Conservation (phyloP, 1,139 yeast species). For the Keqinozyma sinolaborantium region DNA sequence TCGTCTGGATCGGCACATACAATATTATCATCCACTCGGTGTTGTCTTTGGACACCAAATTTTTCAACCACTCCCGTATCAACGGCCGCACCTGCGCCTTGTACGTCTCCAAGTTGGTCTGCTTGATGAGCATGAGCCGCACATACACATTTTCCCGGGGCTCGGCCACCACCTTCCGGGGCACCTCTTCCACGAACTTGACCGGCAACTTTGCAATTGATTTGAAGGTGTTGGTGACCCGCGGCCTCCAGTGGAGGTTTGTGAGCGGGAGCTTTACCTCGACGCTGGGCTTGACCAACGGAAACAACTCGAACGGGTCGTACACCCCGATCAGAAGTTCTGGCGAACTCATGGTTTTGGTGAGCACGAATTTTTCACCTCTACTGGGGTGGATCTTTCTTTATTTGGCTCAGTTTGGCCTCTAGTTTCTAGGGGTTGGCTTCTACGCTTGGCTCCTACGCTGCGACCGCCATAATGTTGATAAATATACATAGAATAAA, state of each 20-base stretch:
- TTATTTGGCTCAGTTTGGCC: too few relatives aligned
- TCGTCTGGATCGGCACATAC: conserved; percentile 44
- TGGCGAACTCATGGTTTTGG: background rate
- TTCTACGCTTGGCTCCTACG: too few relatives aligned
- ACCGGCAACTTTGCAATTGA: conserved; percentile 67
- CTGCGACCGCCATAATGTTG: too few relatives aligned
- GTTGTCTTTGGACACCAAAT: conserved; percentile 40
- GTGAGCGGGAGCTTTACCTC: conserved; percentile 57
- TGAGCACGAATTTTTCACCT: too few relatives aligned
- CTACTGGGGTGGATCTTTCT: too few relatives aligned
- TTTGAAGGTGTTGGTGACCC: conserved; percentile 52
- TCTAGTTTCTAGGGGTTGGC: too few relatives aligned
- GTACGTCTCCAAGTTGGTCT: conserved; percentile 69
- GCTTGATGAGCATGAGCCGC: conserved; percentile 65
- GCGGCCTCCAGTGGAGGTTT: conserved; percentile 76
- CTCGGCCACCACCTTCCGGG: conserved; percentile 20
- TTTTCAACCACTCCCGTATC: conserved; percentile 74
- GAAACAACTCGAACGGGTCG: conserved; percentile 78
- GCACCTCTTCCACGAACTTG: conserved; percentile 58
- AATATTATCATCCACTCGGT: conserved; percentile 63
- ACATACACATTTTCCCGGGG: conserved; percentile 47
- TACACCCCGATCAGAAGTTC: conserved; percentile 55
- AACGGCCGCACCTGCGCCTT: conserved; percentile 77
- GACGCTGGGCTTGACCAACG: conserved; percentile 50
- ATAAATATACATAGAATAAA: too few relatives aligned